These are phyloP conservation scores for Cercospora zeae-maydis DNA, from an alignment of 2,329 filamentous ascomycete species.

Conservation along the genomic window DNA sequence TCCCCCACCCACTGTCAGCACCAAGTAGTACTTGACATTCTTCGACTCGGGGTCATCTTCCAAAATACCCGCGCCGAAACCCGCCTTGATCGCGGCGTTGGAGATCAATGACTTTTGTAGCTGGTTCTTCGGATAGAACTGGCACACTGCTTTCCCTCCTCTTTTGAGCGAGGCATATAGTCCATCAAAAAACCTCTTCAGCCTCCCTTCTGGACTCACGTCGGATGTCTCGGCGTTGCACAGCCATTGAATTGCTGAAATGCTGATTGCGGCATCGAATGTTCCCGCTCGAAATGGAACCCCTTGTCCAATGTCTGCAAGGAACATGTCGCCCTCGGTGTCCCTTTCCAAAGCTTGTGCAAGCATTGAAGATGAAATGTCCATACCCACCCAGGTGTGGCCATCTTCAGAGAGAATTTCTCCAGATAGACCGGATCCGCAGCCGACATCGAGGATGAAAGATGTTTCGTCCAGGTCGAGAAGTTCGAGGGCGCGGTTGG, in stretches of 20 bases:
- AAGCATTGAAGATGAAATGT: slow-evolving; percentile 94
- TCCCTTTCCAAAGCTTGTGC: slow-evolving; percentile 87
- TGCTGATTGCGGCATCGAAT: slow-evolving; percentile 93
- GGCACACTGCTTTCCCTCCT: slow-evolving; percentile 86
- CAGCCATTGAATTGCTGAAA: slow-evolving; percentile 96
- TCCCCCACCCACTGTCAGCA: slow-evolving; percentile 80
- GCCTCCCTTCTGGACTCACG: slow-evolving; percentile 71
- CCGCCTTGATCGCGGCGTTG: slow-evolving; percentile 82
- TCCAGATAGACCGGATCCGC: slow-evolving; percentile 88
- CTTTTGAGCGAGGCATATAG: slow-evolving; percentile 79
- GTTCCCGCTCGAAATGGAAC: slow-evolving; percentile 87
- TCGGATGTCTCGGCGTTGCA: slow-evolving; percentile 92
- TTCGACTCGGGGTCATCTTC: slow-evolving; percentile 97
- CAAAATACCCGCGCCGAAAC: slow-evolving; percentile 89
- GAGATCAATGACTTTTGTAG: slow-evolving; percentile 89
- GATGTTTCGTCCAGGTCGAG: slow-evolving; percentile 76
- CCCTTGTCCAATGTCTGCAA: slow-evolving; percentile 93
- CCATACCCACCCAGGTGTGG: slow-evolving; percentile 96
- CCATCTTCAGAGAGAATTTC: slow-evolving; percentile 89
- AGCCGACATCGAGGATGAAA: slow-evolving; percentile 93
- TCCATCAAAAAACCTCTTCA: slow-evolving; percentile 87
- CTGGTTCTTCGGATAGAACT: slow-evolving; percentile 98
- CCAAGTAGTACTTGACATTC: slow-evolving; percentile 93
- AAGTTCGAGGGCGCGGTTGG: slow-evolving; percentile 84
- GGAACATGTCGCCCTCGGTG: slow-evolving; percentile 86